Base-by-base conservation (phyloP, 2,329 filamentous ascomycete genomes). In the Plenodomus lindquistii region DNA sequence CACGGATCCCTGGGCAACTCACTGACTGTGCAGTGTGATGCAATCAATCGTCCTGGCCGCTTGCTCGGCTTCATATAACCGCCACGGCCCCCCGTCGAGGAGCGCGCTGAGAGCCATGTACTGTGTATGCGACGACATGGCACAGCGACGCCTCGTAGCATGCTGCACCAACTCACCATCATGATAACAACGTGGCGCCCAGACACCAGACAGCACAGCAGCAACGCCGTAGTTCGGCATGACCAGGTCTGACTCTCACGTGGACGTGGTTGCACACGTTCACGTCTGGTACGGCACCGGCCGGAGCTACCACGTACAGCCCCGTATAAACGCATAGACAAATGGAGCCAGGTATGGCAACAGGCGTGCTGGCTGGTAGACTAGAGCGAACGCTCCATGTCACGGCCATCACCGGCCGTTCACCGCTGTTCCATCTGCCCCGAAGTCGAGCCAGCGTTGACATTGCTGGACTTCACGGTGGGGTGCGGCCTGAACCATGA, bases 381-480 rank as follows among this genome's bases (percentile, higher is more conserved):
- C 56, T 66, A 61, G 51, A 29, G 37, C 37, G 29, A 22, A 40
- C 40, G 45, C 43, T 49, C 49, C 37, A 60, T 49, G 59, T 61
- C 57, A 61, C 66, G 61, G 59, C 54, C 54, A 44, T 55, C 39
- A 48, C 55, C 65, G 61, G 63, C 64, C 68, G 55, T 70, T 70
- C 63, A 65, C 60, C 65, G 66, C 27, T 65, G 60, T 46, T 65
- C 63, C 58, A 67, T 63, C 63, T 54, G 57, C 54, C 45, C 52
- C 51, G 50, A 54, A 39, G 43, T 41, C 31, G 43, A 36, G 49
- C 45, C 51, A 53, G 50, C 44, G 53, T 52, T 45, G 53, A 38
- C 41, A 35, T 43, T 49, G 48, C 51, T 50, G 44, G 46, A 49
- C 53, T 41, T 50, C 46, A 52, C 47, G 50, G 47, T 49, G 54